Evolutionary conservation across 768 basidiomycete genomes (phyloP), one percentile per base, ranked within the genome.

Genomic region (Cyclocybe cylindracea): DNA sequence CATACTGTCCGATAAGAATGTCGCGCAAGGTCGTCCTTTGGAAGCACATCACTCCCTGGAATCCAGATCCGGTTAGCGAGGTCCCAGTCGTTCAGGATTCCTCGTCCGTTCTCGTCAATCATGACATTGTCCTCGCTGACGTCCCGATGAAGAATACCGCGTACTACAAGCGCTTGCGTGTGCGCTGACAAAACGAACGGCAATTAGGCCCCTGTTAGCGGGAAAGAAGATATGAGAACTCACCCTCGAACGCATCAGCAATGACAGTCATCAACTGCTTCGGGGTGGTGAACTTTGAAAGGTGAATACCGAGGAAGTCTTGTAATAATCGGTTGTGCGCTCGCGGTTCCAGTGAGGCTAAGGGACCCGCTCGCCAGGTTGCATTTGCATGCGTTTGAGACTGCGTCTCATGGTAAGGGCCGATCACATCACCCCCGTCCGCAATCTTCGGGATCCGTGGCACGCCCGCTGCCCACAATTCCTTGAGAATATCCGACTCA

Each of bases 1-100:
- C 36, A 11, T 37, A n/a, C n/a, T 5, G 49, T 44, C 19, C 31
- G 19, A 11, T 31, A 24, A 36, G 10, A 16, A 59, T 55, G 29
- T 31, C 59, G 58, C 10, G 58, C 52, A 34, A 57, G 24, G 24
- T 24, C 24, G 24, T 24, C 24, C 24, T 24, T 24, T 24, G 24
- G 24, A 24, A 24, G 54, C 8, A 52, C 13, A 11, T 31, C 29
- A 5, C 10, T 40, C 9, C 42, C 50, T 10, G 16, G 4, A 10
- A n/a, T 46, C 38, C 35, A 33, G 18, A 24, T 16, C n/a, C 42
- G 34, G 5, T 40, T 33, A 14, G 16, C 54, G 31, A 64, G 18
- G 33, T 69, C 66, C 63, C 63, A 65, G 14, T 69, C 65, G 18
- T 60, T 60, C 13, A 69, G 51, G n/a, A 65, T 8, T 0, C 63